Evolutionary conservation across 1,284 basidiomycete species (phyloP).

Genomic region (Rhizopogon parksii): DNA sequence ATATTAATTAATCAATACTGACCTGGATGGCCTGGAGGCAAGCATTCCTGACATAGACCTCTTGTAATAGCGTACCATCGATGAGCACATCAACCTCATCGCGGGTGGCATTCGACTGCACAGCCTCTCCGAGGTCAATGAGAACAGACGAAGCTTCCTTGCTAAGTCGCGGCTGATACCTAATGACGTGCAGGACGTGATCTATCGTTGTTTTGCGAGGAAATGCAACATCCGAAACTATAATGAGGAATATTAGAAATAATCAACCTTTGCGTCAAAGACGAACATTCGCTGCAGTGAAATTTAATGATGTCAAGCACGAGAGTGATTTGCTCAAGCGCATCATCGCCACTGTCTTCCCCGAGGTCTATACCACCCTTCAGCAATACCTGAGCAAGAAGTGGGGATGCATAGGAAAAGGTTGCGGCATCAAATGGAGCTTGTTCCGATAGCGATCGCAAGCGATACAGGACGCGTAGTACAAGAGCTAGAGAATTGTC

Average conservation of each 20-base stretch:
- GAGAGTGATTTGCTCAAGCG: constrained; percentile 83
- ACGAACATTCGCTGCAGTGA: constrained; percentile 80
- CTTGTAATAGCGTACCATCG: constrained; percentile 75
- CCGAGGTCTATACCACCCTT: constrained; percentile 60
- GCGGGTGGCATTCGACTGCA: constrained; percentile 57
- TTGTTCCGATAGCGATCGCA: constrained; percentile 80
- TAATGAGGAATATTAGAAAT: constrained; percentile 2
- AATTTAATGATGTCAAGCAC: constrained; percentile 82
- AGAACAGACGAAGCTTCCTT: constrained; percentile 85
- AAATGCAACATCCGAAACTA: constrained; percentile 64
- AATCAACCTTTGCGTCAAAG: not conserved
- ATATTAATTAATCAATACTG: constrained; percentile 63
- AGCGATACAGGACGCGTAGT: constrained; percentile 80
- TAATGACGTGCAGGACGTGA: constrained; percentile 71
- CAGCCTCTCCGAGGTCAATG: constrained; percentile 78
- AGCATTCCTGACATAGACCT: constrained; percentile 84
- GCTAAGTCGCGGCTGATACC: constrained; percentile 73
- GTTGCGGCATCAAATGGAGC: constrained; percentile 80
- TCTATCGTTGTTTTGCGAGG: constrained; percentile 69
- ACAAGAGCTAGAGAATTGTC: constrained; percentile 51
- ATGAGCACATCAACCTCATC: constrained; percentile 69
- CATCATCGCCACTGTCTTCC: constrained; percentile 72
- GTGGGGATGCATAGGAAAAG: constrained; percentile 76
- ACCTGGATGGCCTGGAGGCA: constrained; percentile 91
- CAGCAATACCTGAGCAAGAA: constrained; percentile 67